A percentile compares a stretch with the other conserved stretches of the same genome.
Evolutionary conservation across 176 grass and related monocot species (phyloP).

Genomic region (Leersia perrieri): DNA sequence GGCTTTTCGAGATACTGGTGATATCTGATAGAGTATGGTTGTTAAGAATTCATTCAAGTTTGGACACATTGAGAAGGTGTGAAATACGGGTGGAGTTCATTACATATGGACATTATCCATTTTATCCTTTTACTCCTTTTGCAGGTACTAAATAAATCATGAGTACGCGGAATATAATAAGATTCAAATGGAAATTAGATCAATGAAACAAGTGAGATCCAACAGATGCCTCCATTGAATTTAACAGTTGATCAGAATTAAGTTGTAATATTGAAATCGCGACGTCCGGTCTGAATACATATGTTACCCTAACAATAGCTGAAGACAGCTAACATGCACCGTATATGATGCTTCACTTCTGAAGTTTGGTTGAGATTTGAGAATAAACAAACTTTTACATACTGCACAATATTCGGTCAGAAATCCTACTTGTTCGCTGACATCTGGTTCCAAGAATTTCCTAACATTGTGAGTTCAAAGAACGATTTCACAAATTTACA

Average conservation of each 20-base stretch:
- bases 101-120: too few relatives aligned
- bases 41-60: too few relatives aligned
- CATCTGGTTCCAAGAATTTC: not conserved
- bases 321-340: not conserved
- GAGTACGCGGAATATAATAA: too few relatives aligned
- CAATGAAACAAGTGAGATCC: not conserved
- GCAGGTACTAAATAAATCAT: too few relatives aligned
- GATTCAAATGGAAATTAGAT: not conserved
- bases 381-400: not conserved
- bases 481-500: conserved; percentile 29
- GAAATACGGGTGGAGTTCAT: too few relatives aligned
- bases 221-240: not conserved
- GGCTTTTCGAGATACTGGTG: too few relatives aligned
- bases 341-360: not conserved
- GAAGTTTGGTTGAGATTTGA: not conserved
- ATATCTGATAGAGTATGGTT: too few relatives aligned
- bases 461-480: not conserved
- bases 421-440: not conserved
- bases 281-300: too few relatives aligned
- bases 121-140: too few relatives aligned
- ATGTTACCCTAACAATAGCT: not conserved
- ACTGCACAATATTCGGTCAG: not conserved
- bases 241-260: not conserved
- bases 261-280: not conserved
- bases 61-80: too few relatives aligned